Evolutionary conservation across 2,329 filamentous ascomycete genomes (phyloP), one percentile per base, ranked within the genome.

Genomic region (Arthrocladium fulminans): DNA sequence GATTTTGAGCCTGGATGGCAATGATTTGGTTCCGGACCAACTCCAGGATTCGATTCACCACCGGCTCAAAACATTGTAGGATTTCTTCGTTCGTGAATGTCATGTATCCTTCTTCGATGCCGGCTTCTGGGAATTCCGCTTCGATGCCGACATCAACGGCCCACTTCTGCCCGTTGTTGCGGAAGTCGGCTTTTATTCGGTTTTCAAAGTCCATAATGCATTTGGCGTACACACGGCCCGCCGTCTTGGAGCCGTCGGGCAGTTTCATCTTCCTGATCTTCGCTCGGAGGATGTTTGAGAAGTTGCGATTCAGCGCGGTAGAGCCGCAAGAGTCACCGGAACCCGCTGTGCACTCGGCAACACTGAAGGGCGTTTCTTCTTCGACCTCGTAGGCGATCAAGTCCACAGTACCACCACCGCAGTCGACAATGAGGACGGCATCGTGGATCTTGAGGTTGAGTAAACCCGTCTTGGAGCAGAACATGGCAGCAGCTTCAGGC

Each of bases 141-240:
- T 98, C 92, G 61, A 98, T 97, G 63, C 92, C 92, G 43, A 98
- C 92, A 65, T 98, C 92, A 17, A 97, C 89, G 38, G 92, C 92
- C 92, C 92, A 97, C 68, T 97, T 97, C 69, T 97, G 90, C 43
- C 90, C 89, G 67, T 96, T 97, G 73, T 97, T 97, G 56, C 92
- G 82, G 83, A 98, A 98, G 68, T 97, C 92, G 43, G 92, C 92
- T 76, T 98, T 98, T 78, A 98, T 96, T 67, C 92, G 78, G 78
- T 97, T 97, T 74, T 98, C 92, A 62, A 98, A 98, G 70, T 98
- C 92, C 90, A 97, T 97, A 69, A 98, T 97, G 67, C 90, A 97
- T 73, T 97, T 97, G 58, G 90, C 90, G 67, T 97, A 97, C 47
- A 98, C 92, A 68, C 90, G 88, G 37, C 90, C 90, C n/a, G 92